These are phyloP conservation scores for Cydonia oblonga DNA, from an alignment of 331 rosid species.

Conservation along the genomic window DNA sequence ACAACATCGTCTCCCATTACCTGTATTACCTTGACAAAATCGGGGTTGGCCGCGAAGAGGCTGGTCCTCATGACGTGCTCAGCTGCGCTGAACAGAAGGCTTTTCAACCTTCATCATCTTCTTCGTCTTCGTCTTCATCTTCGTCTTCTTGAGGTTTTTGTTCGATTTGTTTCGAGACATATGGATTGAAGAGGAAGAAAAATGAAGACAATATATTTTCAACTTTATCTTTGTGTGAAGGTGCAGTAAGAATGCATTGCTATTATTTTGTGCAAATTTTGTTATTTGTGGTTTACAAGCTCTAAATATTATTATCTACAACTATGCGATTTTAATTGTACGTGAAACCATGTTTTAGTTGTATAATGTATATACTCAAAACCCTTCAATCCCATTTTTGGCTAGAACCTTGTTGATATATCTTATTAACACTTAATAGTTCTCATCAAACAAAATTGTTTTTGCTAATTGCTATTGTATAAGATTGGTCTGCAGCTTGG, in stretches of 20 bases:
- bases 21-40: conserved; percentile 29
- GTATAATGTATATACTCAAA: not conserved
- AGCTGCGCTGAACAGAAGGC: conserved; percentile 39
- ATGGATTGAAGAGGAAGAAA: conserved; percentile 2
- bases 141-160: not conserved
- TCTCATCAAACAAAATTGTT: no score
- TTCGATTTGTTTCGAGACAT: not conserved
- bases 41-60: conserved; percentile 48
- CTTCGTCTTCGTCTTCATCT: conserved; percentile 2
- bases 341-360: not conserved
- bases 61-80: conserved; percentile 40
- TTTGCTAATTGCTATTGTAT: no score
- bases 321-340: not conserved
- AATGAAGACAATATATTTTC: not conserved
- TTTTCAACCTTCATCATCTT: conserved; percentile 22
- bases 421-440: no score
- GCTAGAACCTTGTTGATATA: no score
- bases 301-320: not conserved
- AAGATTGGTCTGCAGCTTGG: no score
- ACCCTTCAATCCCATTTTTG: no score
- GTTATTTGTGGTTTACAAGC: not conserved
- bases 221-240: conserved; percentile 4
- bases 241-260: not conserved
- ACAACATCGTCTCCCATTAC: conserved; percentile 41
- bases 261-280: conserved; percentile 1